Percentiles rank a stretch among this genome's conserved stretches.
Conservation (phyloP, 805 yeast species). For the Cyberlindnera bimundalis region DNA sequence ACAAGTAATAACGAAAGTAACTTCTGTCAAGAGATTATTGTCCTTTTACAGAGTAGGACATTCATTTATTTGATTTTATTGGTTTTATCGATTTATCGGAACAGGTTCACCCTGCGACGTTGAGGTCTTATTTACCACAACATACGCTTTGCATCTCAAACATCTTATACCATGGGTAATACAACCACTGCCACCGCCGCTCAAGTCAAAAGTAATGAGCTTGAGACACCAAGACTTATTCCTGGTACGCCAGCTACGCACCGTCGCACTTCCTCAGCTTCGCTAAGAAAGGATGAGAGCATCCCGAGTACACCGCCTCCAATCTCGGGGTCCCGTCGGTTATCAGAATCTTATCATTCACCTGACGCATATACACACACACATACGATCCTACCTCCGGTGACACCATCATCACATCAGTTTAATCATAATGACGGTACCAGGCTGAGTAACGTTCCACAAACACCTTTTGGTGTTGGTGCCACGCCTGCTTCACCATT, state of each 20-base stretch:
- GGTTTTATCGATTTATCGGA: no score
- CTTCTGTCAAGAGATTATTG: no score
- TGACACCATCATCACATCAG: constrained; percentile 21
- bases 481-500: constrained; percentile 19
- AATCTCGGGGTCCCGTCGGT: background rate
- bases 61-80: no score
- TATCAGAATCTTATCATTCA: constrained; percentile 13
- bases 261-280: constrained; percentile 2
- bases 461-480: constrained; percentile 18
- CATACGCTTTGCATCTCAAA: background rate
- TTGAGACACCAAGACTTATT: background rate
- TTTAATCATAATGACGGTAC: background rate
- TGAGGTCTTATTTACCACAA: background rate
- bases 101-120: no score
- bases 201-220: background rate
- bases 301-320: constrained; percentile 27
- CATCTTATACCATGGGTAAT: background rate
- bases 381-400: constrained; percentile 18
- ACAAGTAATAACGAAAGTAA: no score
- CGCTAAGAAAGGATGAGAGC: constrained; percentile 1
- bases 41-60: no score
- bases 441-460: constrained; percentile 25
- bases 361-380: constrained; percentile 21
- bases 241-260: constrained; percentile 18
- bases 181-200: background rate